Evolutionary conservation across 2,329 filamentous ascomycete genomes (phyloP).

Genomic region (Pseudocercospora ulei): DNA sequence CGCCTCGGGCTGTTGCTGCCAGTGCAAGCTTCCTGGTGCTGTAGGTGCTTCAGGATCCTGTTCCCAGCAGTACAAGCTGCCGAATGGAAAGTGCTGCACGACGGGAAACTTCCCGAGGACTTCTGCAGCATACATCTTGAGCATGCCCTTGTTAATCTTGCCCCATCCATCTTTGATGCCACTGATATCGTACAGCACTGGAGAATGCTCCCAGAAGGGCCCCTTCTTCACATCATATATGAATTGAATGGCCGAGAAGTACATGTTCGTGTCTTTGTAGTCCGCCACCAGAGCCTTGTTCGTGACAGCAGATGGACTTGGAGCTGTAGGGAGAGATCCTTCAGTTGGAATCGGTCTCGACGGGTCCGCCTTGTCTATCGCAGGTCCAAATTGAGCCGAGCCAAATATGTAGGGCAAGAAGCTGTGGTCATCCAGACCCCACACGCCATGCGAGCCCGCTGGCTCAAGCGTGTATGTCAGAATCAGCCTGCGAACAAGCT

Average conservation of each 20-base stretch:
- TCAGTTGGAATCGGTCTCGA: constrained; percentile 56
- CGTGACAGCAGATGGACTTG: constrained; percentile 59
- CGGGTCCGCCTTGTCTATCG: constrained; percentile 52
- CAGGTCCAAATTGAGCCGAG: constrained; percentile 74
- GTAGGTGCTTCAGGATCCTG: constrained; percentile 37
- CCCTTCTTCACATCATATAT: constrained; percentile 95
- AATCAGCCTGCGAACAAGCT: constrained; percentile 71
- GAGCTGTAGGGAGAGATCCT: constrained; percentile 60
- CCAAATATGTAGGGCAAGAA: constrained; percentile 93
- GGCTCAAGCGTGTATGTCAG: constrained; percentile 87
- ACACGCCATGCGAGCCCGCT: constrained; percentile 91
- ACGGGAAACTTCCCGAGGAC: constrained; percentile 95
- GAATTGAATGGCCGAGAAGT: constrained; percentile 91
- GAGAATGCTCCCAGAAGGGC: constrained; percentile 89
- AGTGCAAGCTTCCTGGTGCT: constrained; percentile 23
- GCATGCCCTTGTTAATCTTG: constrained; percentile 94
- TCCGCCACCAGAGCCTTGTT: constrained; percentile 37
- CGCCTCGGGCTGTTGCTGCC: constrained; percentile 28
- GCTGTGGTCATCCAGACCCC: constrained; percentile 95
- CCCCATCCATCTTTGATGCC: constrained; percentile 85
- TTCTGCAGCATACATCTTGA: constrained; percentile 98
- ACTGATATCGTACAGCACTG: constrained; percentile 86
- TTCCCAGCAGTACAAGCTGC: constrained; percentile 44
- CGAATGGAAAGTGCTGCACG: constrained; percentile 72
- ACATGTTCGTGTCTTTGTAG: constrained; percentile 51